A percentile compares a stretch with the other conserved stretches of the same genome.
These are phyloP conservation scores for Moesziomyces antarcticus DNA, from an alignment of 1,284 basidiomycete genomes.

Conservation along the genomic window DNA sequence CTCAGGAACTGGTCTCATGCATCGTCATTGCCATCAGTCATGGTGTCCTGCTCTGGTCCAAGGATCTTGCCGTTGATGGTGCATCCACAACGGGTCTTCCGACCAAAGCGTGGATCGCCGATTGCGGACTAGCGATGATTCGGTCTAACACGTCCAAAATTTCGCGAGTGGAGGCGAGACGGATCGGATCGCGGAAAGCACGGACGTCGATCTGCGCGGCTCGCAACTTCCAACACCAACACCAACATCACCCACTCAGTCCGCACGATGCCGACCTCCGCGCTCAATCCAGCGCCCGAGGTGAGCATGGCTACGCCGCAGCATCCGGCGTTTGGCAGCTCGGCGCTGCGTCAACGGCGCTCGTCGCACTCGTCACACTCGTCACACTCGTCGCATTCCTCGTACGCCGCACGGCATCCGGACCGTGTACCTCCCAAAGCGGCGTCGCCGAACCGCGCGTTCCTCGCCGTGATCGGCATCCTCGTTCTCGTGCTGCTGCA, in stretches of 20 bases:
- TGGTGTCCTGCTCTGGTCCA: too few species aligned
- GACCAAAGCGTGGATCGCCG: too few species aligned
- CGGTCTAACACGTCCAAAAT: too few species aligned
- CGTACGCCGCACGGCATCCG: constrained; percentile 45
- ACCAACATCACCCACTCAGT: too few species aligned
- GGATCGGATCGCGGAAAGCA: too few species aligned
- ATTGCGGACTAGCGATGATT: too few species aligned
- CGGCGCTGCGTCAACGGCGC: constrained; percentile 21
- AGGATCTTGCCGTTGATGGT: too few species aligned
- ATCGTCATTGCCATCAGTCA: too few species aligned
- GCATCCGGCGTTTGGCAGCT: constrained; percentile 33
- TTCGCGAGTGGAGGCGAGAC: too few species aligned
- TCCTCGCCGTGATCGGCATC: constrained; percentile 42
- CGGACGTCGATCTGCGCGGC: background rate
- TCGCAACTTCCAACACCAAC: background rate
- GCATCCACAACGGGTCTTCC: too few species aligned
- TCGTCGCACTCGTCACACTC: constrained; percentile 40
- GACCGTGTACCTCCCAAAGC: constrained; percentile 45
- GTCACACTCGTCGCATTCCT: constrained; percentile 59
- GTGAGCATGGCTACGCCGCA: constrained; percentile 13
- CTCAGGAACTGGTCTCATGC: too few species aligned
- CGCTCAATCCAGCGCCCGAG: constrained; percentile 39
- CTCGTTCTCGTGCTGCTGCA: constrained; percentile 41
- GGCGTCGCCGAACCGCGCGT: constrained; percentile 34
- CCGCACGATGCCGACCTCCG: constrained; percentile 14